Evolutionary conservation across 2,329 filamentous ascomycete species (phyloP), one percentile per base, ranked within the genome.

Genomic region (Fusarium miscanthi): DNA sequence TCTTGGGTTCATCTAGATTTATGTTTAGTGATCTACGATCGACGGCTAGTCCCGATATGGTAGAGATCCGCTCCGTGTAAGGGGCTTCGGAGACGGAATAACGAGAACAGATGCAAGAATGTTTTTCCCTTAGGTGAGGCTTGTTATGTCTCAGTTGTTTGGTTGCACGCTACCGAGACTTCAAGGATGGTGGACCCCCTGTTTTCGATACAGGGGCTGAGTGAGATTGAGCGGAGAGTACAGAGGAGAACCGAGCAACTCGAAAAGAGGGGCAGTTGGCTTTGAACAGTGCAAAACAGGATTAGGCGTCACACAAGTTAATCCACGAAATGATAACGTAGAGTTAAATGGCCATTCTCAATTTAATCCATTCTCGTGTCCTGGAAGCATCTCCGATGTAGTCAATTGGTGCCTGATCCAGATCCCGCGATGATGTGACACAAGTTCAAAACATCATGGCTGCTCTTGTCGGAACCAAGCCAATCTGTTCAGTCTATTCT

Each of bases 81-180:
- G 33, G 46, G n/a, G 30, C 8, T 8, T 23, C 46, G 59, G 51
- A 25, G 40, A 10, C 59, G 59, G 59, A 42, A 56, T 5, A 48
- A 41, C 35, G 23, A 27, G 35, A n/a, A 33, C n/a, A 17, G 33
- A n/a, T 35, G 65, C 51, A 64, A 42, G 31, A 48, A 65, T 48
- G 58, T 64, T 64, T 69, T 69, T 69, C 65, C 65, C 19, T 5
- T 19, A 17, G 23, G 8, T 31, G 46, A 48, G 53, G 63, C 41
- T 67, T 48, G 37, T 17, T 5, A 4, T 69, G 51, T 69, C 66
- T 64, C 51, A 52, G 45, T n/a, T 42, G 23, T 19, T 33, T 52
- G 40, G 35, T n/a, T 21, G 38, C 51, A n/a, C 10, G 21, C n/a
- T 3, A 6, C 25, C 48, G 31, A 19, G 13, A 31, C 48, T 21